These are phyloP conservation scores for Chrysanthemum lavandulifolium DNA, from an alignment of 129 eudicot genomes.

Conservation along the genomic window DNA sequence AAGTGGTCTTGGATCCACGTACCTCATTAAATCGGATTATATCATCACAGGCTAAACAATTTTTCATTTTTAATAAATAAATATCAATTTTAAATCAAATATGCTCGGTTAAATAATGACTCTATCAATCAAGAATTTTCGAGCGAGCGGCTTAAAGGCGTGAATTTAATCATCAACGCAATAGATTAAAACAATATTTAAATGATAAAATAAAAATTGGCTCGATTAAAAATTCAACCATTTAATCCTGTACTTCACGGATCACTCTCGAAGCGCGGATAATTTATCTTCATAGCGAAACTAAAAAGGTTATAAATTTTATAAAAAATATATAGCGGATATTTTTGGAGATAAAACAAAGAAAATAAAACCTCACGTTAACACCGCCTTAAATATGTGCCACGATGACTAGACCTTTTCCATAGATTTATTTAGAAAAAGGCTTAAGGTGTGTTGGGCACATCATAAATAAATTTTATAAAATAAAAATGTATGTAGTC, in stretches of 20 bases:
- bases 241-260: constrained; percentile 60
- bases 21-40: constrained; percentile 26
- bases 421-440: constrained; percentile 28
- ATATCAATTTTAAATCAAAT: neutral
- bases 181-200: neutral
- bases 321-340: constrained; percentile 37
- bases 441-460: constrained; percentile 74
- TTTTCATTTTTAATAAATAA: no score
- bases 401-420: constrained; percentile 69
- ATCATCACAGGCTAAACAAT: constrained; percentile 9
- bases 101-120: constrained; percentile 72
- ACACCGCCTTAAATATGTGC: constrained; percentile 59
- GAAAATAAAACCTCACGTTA: constrained; percentile 53
- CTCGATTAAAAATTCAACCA: constrained; percentile 99
- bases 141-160: constrained; percentile 98
- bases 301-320: no score
- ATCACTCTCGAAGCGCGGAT: constrained; percentile 85
- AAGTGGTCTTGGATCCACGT: constrained; percentile 35
- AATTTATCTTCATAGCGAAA: constrained; percentile 36
- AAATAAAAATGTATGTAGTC: constrained; percentile 49
- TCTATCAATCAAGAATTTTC: constrained; percentile 84
- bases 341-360: constrained; percentile 50
- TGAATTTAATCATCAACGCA: constrained; percentile 55
- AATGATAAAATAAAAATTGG: constrained; percentile 10
- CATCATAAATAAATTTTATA: no score